Evolutionary conservation across 352 stramenopile genomes (phyloP).

Genomic region (Globisporangium middletonii): DNA sequence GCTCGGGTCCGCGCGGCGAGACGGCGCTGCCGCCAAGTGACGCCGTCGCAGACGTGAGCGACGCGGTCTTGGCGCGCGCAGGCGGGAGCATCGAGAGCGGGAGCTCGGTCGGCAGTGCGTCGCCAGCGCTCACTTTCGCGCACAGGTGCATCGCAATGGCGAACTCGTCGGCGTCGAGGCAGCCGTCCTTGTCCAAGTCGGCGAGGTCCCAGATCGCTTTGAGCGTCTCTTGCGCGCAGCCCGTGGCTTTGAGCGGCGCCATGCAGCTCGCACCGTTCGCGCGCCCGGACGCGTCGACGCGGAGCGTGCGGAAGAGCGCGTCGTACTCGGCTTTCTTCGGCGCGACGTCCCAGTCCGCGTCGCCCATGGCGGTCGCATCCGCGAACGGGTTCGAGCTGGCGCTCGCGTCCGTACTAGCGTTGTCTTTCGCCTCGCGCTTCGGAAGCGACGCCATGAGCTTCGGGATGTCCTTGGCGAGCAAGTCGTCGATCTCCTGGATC

Average conservation of each 20-base stretch:
- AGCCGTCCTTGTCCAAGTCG: slow-evolving; percentile 87
- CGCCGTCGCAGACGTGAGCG: not conserved
- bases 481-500: slow-evolving; percentile 96
- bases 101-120: slow-evolving; percentile 60
- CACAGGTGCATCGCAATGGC: slow-evolving; percentile 89
- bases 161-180: slow-evolving; percentile 88
- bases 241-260: slow-evolving; percentile 61
- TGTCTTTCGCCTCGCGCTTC: slow-evolving; percentile 30
- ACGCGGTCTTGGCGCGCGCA: slow-evolving; percentile 22
- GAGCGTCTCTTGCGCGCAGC: slow-evolving; percentile 60
- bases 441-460: slow-evolving; percentile 84
- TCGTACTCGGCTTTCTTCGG: slow-evolving; percentile 77
- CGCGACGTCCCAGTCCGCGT: slow-evolving; percentile 59
- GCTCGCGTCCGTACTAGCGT: slow-evolving; percentile 1
- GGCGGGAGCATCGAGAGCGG: slow-evolving; percentile 50
- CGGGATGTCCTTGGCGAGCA: slow-evolving; percentile 97
- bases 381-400: slow-evolving; percentile 30
- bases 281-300: slow-evolving; percentile 42
- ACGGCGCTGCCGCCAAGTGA: not conserved
- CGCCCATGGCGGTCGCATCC: not conserved
- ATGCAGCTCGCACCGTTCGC: slow-evolving; percentile 72
- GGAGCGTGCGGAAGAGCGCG: slow-evolving; percentile 72
- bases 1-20: slow-evolving; percentile 3
- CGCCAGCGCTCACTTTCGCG: slow-evolving; percentile 59
- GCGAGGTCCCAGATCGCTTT: slow-evolving; percentile 88